Percentiles rank a stretch among this genome's conserved stretches.
These are phyloP conservation scores for Phytophthora constricta DNA, from an alignment of 352 stramenopile species.

Conservation along the genomic window DNA sequence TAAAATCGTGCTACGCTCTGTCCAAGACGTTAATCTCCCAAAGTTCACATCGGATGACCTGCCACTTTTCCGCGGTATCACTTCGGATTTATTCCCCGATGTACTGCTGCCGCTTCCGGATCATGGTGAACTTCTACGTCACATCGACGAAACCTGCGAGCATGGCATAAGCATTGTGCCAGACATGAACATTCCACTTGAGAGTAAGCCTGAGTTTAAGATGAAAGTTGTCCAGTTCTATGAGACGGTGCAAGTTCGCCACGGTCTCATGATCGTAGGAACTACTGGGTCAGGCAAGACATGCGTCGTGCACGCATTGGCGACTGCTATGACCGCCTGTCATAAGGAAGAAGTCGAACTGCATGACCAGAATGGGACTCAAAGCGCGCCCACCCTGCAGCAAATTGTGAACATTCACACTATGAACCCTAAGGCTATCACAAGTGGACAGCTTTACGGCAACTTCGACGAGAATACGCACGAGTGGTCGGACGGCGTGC, in stretches of 20 bases:
- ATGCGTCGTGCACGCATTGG: constrained; percentile 89
- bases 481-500: constrained; percentile 95
- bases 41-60: constrained; percentile 95
- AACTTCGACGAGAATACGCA: constrained; percentile 95
- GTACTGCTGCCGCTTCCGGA: constrained; percentile 90
- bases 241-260: constrained; percentile 94
- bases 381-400: constrained; percentile 45
- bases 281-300: constrained; percentile 94
- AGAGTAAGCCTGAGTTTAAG: constrained; percentile 86
- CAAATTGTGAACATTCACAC: constrained; percentile 80
- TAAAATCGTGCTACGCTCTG: constrained; percentile 92
- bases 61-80: constrained; percentile 94
- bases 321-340: constrained; percentile 78
- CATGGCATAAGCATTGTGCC: constrained; percentile 68
- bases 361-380: constrained; percentile 40
- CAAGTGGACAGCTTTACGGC: constrained; percentile 94
- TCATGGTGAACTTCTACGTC: constrained; percentile 77
- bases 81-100: constrained; percentile 93
- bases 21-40: constrained; percentile 94
- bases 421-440: constrained; percentile 96
- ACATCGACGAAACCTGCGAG: constrained; percentile 85
- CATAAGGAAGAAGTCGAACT: constrained; percentile 47
- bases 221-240: constrained; percentile 95
- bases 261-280: constrained; percentile 97
- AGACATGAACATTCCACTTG: constrained; percentile 62